Evolutionary conservation across 768 basidiomycete genomes (phyloP).

Genomic region (Lentinula sp.): DNA sequence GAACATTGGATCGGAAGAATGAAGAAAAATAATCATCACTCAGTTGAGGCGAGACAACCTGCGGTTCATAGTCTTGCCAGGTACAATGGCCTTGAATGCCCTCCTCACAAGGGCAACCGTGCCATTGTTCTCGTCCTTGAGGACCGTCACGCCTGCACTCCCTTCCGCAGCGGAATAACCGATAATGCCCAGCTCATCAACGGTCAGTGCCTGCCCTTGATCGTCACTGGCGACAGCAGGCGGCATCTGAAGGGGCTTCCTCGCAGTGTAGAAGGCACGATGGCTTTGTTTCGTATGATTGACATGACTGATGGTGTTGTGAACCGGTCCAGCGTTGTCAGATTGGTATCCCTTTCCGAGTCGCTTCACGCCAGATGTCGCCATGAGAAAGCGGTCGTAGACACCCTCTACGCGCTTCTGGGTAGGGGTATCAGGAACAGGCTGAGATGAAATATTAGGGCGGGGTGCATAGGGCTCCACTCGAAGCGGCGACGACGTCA

Average conservation of each 20-base stretch:
- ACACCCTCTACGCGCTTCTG: slow-evolving; percentile 63
- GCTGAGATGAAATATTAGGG: slow-evolving; percentile 25
- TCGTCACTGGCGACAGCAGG: slow-evolving; percentile 66
- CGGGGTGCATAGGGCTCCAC: slow-evolving; percentile 62
- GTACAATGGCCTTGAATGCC: slow-evolving; percentile 73
- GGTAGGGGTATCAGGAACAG: slow-evolving; percentile 47
- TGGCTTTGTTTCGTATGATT: slow-evolving; percentile 27
- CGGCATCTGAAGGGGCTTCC: slow-evolving; percentile 47
- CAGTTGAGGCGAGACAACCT: slow-evolving; percentile 36
- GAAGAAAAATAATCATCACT: background rate
- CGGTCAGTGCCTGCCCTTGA: slow-evolving; percentile 37
- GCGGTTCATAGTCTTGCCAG: slow-evolving; percentile 48
- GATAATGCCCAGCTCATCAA: slow-evolving; percentile 64
- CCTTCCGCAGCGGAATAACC: slow-evolving; percentile 20
- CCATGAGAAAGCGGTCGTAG: slow-evolving; percentile 81
- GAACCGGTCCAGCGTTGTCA: slow-evolving; percentile 42
- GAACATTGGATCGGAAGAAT: background rate
- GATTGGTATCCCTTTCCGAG: slow-evolving; percentile 80
- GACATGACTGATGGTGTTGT: slow-evolving; percentile 22
- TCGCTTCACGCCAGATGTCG: slow-evolving; percentile 74
- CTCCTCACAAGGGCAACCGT: slow-evolving; percentile 56
- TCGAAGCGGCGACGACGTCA: slow-evolving; percentile 54
- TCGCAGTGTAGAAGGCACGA: slow-evolving; percentile 39
- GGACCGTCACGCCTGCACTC: slow-evolving; percentile 17
- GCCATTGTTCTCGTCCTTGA: slow-evolving; percentile 42